Conservation (phyloP, 495 filamentous ascomycete genomes). For the Oidiodendron maius region DNA sequence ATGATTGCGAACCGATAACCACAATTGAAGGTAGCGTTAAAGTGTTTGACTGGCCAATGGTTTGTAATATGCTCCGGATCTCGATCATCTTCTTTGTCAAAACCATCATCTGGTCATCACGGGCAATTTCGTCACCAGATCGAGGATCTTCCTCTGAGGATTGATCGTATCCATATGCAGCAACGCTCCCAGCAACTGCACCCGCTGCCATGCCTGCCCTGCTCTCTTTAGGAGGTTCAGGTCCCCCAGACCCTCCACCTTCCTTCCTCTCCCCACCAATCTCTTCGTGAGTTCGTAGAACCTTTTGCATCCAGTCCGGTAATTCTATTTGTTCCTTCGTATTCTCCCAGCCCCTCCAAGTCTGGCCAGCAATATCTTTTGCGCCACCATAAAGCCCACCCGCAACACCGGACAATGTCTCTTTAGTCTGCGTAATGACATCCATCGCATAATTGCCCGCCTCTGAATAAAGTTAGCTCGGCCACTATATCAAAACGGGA, state of each 20-base stretch:
- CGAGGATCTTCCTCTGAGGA: constrained; percentile 60
- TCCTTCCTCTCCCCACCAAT: constrained; percentile 31
- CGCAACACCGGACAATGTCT: constrained; percentile 60
- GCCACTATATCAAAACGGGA: not conserved
- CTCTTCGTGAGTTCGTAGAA: constrained; percentile 55
- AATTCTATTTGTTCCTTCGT: constrained; percentile 73
- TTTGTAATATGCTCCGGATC: constrained; percentile 84
- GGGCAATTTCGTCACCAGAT: constrained; percentile 50
- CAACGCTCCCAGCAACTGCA: constrained; percentile 52
- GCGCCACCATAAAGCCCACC: constrained; percentile 61
- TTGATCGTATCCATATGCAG: constrained; percentile 72
- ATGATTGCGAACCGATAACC: constrained; percentile 96
- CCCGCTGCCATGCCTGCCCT: constrained; percentile 50
- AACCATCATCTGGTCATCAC: constrained; percentile 99
- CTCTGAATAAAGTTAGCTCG: constrained; percentile 42
- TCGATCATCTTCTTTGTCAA: constrained; percentile 99
- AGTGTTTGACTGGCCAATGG: constrained; percentile 82
- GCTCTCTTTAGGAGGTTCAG: constrained; percentile 54
- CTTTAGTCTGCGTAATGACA: constrained; percentile 63
- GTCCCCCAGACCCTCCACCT: constrained; percentile 36
- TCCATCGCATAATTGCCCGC: constrained; percentile 85
- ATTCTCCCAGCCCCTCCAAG: constrained; percentile 71
- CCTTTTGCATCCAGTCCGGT: constrained; percentile 80
- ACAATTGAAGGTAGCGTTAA: constrained; percentile 92
- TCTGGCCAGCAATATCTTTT: constrained; percentile 70